Percentiles rank a stretch among this genome's conserved stretches.
Conservation (phyloP, 768 basidiomycete species). For the Boletus subparvulus region DNA sequence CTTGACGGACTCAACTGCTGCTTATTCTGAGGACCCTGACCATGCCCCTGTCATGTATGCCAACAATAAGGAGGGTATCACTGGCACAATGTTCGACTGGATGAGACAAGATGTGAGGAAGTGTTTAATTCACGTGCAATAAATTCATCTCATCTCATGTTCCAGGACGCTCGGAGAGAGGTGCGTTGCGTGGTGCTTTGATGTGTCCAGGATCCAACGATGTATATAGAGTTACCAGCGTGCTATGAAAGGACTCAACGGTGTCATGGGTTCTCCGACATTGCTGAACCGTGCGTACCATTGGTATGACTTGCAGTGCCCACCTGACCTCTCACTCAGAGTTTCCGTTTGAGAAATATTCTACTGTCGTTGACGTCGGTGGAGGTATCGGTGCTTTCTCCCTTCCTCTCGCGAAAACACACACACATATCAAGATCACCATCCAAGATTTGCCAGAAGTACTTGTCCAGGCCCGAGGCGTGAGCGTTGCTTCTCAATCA, state of each 20-base stretch:
- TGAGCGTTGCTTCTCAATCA: not conserved
- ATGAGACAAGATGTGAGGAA: slow-evolving; percentile 23
- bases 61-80: slow-evolving; percentile 17
- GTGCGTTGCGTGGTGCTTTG: slow-evolving; percentile 1
- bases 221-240: slow-evolving; percentile 20
- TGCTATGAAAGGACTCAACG: slow-evolving; percentile 24
- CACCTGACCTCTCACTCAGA: slow-evolving; percentile 13
- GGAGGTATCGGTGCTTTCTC: slow-evolving; percentile 36
- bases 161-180: slow-evolving; percentile 21
- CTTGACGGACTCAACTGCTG: slow-evolving; percentile 24
- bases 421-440: slow-evolving; percentile 30
- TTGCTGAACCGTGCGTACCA: slow-evolving; percentile 20
- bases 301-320: not conserved
- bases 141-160: not conserved
- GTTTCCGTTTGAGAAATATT: slow-evolving; percentile 32
- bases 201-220: not conserved
- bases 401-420: slow-evolving; percentile 28
- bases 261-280: slow-evolving; percentile 27
- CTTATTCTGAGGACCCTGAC: slow-evolving; percentile 19
- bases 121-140: not conserved
- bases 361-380: slow-evolving; percentile 36
- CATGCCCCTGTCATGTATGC: slow-evolving; percentile 23
- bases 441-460: slow-evolving; percentile 33
- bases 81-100: slow-evolving; percentile 27
- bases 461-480: slow-evolving; percentile 22